Evolutionary conservation across 139 green algal species (phyloP).

Genomic region (Chlorella sp.): DNA sequence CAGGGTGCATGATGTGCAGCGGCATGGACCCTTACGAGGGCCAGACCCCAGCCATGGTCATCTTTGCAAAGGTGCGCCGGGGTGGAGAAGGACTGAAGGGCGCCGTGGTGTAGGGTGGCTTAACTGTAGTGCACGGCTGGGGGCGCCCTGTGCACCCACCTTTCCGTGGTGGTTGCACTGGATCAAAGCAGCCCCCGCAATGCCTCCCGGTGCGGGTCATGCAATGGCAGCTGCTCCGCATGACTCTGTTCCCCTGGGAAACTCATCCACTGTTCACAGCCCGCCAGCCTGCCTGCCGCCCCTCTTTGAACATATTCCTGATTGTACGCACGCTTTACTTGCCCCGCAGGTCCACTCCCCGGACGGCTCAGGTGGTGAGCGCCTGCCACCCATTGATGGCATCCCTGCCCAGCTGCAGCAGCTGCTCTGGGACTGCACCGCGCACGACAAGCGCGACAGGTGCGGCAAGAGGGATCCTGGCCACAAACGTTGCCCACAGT

Average conservation of each 20-base stretch:
- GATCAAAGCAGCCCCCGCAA: too few species aligned
- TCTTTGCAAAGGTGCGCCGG: neutral
- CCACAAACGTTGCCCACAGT: too few species aligned
- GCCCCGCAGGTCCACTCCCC: conserved; percentile 3
- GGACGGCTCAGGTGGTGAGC: neutral
- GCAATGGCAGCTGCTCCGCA: too few species aligned
- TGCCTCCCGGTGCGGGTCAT: too few species aligned
- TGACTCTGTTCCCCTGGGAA: too few species aligned
- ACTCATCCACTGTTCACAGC: too few species aligned
- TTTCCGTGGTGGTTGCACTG: too few species aligned
- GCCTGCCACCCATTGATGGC: neutral
- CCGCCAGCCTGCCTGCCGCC: too few species aligned
- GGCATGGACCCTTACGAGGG: conserved; percentile 8
- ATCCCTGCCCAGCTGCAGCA: neutral
- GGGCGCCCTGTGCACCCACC: too few species aligned
- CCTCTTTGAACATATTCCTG: too few species aligned
- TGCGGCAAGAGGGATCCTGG: neutral
- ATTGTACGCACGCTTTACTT: too few species aligned
- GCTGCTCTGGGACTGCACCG: conserved; percentile 18
- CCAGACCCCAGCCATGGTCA: conserved; percentile 5
- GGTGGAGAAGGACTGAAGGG: neutral
- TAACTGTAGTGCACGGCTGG: neutral
- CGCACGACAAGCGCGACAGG: neutral
- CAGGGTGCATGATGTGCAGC: conserved; percentile 3
- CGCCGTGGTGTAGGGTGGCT: neutral